Percentiles rank a stretch among this genome's conserved stretches.
Conservation (phyloP, 2,329 filamentous ascomycete species). For the Phialophora chinensis region DNA sequence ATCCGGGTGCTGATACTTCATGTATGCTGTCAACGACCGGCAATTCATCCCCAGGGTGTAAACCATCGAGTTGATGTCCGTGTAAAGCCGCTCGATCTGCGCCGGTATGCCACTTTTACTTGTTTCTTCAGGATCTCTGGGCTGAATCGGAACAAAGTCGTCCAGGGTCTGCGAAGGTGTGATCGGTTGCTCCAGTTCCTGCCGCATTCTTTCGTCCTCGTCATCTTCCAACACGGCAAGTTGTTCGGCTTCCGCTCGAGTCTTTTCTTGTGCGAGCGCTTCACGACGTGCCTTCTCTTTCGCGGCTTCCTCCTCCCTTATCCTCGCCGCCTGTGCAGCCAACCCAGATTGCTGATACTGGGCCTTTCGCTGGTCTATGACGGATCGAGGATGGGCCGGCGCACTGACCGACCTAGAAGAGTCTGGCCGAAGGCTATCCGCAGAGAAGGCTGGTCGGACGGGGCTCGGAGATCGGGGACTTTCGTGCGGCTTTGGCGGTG, state of each 20-base stretch:
- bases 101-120: constrained; percentile 55
- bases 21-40: constrained; percentile 64
- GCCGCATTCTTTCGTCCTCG: constrained; percentile 55
- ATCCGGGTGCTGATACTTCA: constrained; percentile 56
- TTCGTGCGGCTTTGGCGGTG: constrained; percentile 46
- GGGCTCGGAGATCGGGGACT: constrained; percentile 55
- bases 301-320: constrained; percentile 34
- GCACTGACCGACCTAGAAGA: constrained; percentile 48
- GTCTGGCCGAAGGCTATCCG: constrained; percentile 44
- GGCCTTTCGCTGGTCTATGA: constrained; percentile 49
- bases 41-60: constrained; percentile 89
- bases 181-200: constrained; percentile 52
- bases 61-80: constrained; percentile 76
- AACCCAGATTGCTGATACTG: constrained; percentile 42
- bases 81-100: constrained; percentile 57
- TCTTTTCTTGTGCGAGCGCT: constrained; percentile 28
- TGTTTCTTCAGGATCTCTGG: constrained; percentile 51
- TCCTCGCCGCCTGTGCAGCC: constrained; percentile 35
- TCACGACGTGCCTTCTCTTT: constrained; percentile 38
- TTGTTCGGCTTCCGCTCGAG: constrained; percentile 42
- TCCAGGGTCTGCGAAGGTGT: constrained; percentile 53
- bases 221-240: constrained; percentile 53
- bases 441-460: constrained; percentile 45
- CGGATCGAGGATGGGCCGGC: constrained; percentile 47
- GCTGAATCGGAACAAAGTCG: constrained; percentile 56